Conservation (phyloP, 2,329 filamentous ascomycete species). For the Cylindrodendrum hubeiense region DNA sequence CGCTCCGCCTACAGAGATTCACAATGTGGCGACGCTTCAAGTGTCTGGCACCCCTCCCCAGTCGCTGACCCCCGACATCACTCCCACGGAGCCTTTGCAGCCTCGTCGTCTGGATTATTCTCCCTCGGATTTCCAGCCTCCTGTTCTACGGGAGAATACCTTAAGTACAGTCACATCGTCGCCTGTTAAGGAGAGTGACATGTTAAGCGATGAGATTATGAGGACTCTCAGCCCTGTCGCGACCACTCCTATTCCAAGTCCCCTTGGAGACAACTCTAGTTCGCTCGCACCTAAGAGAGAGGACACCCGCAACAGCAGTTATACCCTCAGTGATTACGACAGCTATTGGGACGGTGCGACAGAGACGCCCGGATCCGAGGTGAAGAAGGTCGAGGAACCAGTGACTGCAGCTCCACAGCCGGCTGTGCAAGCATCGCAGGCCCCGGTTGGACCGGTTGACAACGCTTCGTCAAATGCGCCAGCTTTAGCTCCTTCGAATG, state of each 20-base stretch:
- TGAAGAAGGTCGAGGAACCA: constrained; percentile 17
- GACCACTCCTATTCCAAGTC: constrained; percentile 26
- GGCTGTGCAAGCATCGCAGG: constrained; percentile 11
- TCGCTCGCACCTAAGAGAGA: constrained; percentile 33
- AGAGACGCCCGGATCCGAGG: constrained; percentile 26
- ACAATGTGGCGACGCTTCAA: constrained; percentile 9
- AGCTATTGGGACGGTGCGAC: constrained; percentile 69
- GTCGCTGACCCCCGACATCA: constrained; percentile 44
- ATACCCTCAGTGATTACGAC: constrained; percentile 75
- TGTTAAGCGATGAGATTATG: constrained; percentile 80
- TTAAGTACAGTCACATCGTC: constrained; percentile 64
- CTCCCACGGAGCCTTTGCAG: constrained; percentile 60
- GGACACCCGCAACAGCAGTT: constrained; percentile 67
- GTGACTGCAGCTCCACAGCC: background rate
- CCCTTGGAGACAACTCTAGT: constrained; percentile 30
- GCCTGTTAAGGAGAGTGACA: constrained; percentile 77
- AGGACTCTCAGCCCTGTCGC: constrained; percentile 71
- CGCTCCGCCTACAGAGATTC: constrained; percentile 18
- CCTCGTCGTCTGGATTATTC: constrained; percentile 52
- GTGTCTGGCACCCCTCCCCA: constrained; percentile 12
- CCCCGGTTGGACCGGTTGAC: constrained; percentile 1
- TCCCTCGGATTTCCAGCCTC: constrained; percentile 51
- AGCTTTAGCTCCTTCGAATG: constrained; percentile 7
- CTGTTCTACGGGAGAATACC: constrained; percentile 57
- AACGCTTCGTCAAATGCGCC: constrained; percentile 7